Evolutionary conservation across 2,329 filamentous ascomycete species (phyloP).

Genomic region (Acrocalymma vagum): DNA sequence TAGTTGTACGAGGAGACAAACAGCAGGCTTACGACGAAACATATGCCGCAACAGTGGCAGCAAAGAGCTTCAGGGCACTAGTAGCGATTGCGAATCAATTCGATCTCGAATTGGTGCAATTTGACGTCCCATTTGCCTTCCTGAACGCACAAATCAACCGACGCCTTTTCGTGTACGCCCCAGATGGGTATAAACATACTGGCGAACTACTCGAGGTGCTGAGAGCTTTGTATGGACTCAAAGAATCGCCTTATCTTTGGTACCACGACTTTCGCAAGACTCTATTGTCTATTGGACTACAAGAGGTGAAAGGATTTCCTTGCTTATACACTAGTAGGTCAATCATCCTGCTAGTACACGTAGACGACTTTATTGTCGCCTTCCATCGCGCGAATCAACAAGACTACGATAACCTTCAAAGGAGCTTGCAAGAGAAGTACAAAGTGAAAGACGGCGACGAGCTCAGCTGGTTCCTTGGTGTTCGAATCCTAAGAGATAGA

Average conservation of each 20-base stretch:
- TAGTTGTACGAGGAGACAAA: conserved; percentile 21
- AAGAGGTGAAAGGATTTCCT: conserved; percentile 9
- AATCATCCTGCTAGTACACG: too few relatives aligned
- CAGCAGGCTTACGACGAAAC: conserved; percentile 11
- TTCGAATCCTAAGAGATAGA: conserved; percentile 7
- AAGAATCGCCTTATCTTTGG: conserved; percentile 22
- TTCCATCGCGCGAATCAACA: too few relatives aligned
- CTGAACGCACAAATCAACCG: conserved; percentile 20
- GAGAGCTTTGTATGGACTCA: conserved; percentile 27
- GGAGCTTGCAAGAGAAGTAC: too few relatives aligned
- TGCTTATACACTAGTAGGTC: too few relatives aligned
- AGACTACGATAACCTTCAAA: too few relatives aligned
- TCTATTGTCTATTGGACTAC: conserved; percentile 9
- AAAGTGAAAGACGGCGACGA: too few relatives aligned
- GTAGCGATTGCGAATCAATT: conserved; percentile 26
- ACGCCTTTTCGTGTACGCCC: conserved; percentile 15
- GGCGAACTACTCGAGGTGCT: conserved; percentile 11
- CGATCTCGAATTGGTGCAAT: conserved; percentile 21
- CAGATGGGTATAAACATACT: conserved; percentile 20
- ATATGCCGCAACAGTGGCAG: conserved; percentile 24
- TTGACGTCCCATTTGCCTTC: conserved; percentile 28
- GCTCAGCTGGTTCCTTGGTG: conserved; percentile 5
- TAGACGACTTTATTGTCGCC: too few relatives aligned
- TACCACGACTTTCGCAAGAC: conserved; percentile 13
- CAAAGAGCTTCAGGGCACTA: conserved; percentile 20